phyloP scores from a whole-genome alignment of 192 early-diverging fungal species.

The Gamsiella multidivaricata region DNA sequence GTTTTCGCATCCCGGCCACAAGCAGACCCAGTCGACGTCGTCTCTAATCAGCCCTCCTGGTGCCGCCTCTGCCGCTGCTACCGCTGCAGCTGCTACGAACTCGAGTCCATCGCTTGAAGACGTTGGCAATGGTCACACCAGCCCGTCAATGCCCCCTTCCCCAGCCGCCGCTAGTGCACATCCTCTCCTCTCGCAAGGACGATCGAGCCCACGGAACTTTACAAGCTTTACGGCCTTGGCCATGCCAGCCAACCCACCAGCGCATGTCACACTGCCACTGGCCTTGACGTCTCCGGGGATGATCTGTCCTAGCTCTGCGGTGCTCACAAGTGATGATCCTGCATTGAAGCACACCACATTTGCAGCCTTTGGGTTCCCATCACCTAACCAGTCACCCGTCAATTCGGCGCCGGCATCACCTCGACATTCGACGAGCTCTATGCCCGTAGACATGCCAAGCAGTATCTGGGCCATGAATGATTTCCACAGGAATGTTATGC shows the following conservation, averaged over 20 bases:
- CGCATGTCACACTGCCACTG: neutral
- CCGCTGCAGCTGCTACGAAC: neutral
- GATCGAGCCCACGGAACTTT: slow-evolving; percentile 25
- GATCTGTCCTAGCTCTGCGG: neutral
- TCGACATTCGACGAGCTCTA: slow-evolving; percentile 24
- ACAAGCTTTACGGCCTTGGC: slow-evolving; percentile 35
- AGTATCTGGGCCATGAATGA: slow-evolving; percentile 6
- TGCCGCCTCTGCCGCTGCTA: neutral
- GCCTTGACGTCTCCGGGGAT: no score
- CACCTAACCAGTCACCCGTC: slow-evolving; percentile 22
- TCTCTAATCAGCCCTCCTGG: slow-evolving; percentile 15
- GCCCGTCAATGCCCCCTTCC: no score
- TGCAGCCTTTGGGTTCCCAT: slow-evolving; percentile 46
- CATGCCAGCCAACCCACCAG: slow-evolving; percentile 21
- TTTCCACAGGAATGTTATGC: slow-evolving; percentile 3
- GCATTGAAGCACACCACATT: slow-evolving; percentile 32
- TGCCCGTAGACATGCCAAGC: neutral
- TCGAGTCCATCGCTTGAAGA: no score
- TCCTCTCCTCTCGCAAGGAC: slow-evolving; percentile 9
- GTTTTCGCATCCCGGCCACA: slow-evolving; percentile 40
- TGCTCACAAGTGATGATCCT: neutral
- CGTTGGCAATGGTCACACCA: no score
- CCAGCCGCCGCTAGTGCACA: neutral
- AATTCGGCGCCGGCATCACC: slow-evolving; percentile 32
- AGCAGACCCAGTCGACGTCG: slow-evolving; percentile 31